Evolutionary conservation across 2,329 filamentous ascomycete genomes (phyloP).

Genomic region (Sarocladium brachiariae): DNA sequence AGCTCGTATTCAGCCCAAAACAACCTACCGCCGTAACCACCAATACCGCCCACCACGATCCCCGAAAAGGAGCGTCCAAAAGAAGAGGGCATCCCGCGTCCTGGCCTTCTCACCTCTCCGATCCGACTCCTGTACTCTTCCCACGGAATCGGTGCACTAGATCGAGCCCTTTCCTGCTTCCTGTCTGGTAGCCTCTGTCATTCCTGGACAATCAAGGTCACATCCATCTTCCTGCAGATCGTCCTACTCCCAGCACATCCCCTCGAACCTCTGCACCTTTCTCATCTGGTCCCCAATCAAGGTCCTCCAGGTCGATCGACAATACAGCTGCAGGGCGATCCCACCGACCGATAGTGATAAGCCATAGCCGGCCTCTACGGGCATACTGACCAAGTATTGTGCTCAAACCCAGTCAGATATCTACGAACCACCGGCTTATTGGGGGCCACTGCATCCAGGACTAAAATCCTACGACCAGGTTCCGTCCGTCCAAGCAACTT

Average conservation of each 20-base stretch:
- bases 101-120: background rate
- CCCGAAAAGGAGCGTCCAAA: background rate
- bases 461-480: background rate
- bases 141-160: background rate
- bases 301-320: background rate
- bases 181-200: background rate
- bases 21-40: background rate
- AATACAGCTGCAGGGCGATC: background rate
- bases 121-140: background rate
- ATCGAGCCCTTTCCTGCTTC: background rate
- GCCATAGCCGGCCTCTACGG: too few species aligned
- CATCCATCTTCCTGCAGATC: background rate
- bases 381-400: too few species aligned
- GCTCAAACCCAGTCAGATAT: too few species aligned
- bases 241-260: background rate
- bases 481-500: background rate
- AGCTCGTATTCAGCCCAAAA: conserved; percentile 8
- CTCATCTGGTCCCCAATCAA: background rate
- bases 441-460: background rate
- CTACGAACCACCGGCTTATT: background rate
- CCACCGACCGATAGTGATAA: too few species aligned
- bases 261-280: background rate
- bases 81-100: background rate
- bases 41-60: background rate
- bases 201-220: background rate